Percentiles rank a stretch among this genome's conserved stretches.
Evolutionary conservation across 345 rosid genomes (phyloP).

Genomic region (Sonneratia alba): DNA sequence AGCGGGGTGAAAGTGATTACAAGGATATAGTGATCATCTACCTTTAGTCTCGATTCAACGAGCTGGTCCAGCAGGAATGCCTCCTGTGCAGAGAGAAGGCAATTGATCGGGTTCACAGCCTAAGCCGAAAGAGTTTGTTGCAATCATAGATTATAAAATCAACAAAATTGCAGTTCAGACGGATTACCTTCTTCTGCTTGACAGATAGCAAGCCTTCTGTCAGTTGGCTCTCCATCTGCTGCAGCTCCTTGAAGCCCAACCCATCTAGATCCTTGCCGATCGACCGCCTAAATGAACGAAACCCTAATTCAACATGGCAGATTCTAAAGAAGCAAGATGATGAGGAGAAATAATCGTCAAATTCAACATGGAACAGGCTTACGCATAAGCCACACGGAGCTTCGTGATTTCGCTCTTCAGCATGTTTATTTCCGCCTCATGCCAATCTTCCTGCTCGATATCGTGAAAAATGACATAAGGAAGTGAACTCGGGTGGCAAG

Average conservation of each 20-base stretch:
- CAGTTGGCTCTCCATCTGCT: conserved; percentile 29
- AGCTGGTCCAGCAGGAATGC: conserved; percentile 7
- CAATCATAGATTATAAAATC: too few species aligned
- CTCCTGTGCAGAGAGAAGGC: conserved; percentile 10
- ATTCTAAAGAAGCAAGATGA: too few species aligned
- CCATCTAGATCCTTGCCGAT: conserved; percentile 31
- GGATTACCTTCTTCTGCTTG: conserved; percentile 29
- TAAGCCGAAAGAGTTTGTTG: too few species aligned
- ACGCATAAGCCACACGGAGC: conserved; percentile 27
- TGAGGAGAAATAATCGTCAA: neutral
- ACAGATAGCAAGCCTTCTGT: conserved; percentile 27
- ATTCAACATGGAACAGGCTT: conserved; percentile 1
- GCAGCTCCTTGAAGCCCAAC: conserved; percentile 29
- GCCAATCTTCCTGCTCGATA: neutral
- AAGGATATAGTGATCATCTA: too few species aligned
- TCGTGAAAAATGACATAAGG: neutral
- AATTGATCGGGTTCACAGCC: too few species aligned
- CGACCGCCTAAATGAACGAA: conserved; percentile 16
- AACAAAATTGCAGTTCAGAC: too few species aligned
- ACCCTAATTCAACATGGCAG: neutral
- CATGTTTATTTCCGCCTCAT: conserved; percentile 12
- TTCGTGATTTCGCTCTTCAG: conserved; percentile 25
- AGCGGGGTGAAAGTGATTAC: too few species aligned
- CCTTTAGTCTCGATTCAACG: too few species aligned
- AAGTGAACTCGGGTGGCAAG: neutral